These are phyloP conservation scores for Thielaviopsis musarum DNA, from an alignment of 2,329 filamentous ascomycete genomes.

Conservation along the genomic window DNA sequence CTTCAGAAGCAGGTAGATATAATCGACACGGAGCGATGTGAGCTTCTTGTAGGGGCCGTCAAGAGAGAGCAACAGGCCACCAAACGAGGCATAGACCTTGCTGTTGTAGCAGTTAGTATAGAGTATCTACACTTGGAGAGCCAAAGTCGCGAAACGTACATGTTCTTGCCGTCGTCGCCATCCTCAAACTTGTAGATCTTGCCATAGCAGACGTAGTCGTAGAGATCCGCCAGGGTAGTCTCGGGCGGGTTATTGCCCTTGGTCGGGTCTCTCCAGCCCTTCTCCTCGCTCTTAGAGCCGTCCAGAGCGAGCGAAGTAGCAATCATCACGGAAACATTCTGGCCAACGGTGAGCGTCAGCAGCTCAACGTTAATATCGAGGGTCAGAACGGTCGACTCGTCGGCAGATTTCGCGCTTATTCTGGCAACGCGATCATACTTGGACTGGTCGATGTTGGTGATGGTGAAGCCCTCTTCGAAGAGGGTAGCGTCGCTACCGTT, in stretches of 20 bases:
- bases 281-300: slow-evolving; percentile 59
- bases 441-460: slow-evolving; percentile 60
- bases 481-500: slow-evolving; percentile 73
- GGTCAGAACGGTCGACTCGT: slow-evolving; percentile 58
- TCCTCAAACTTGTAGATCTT: slow-evolving; percentile 85
- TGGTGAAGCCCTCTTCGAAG: slow-evolving; percentile 80
- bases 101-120: slow-evolving; percentile 27
- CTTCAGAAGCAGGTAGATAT: slow-evolving; percentile 86
- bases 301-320: slow-evolving; percentile 77
- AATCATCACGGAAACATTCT: slow-evolving; percentile 64
- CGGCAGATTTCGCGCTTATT: slow-evolving; percentile 58
- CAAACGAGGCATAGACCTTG: slow-evolving; percentile 88
- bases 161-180: slow-evolving; percentile 58
- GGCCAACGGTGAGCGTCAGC: slow-evolving; percentile 34
- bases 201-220: slow-evolving; percentile 75
- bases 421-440: slow-evolving; percentile 95
- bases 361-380: slow-evolving; percentile 93
- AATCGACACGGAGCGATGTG: slow-evolving; percentile 77
- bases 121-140: background rate
- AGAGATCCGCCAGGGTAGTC: slow-evolving; percentile 56
- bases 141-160: slow-evolving; percentile 41
- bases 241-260: slow-evolving; percentile 35
- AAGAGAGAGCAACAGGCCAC: slow-evolving; percentile 75
- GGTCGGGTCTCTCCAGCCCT: slow-evolving; percentile 64
- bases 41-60: slow-evolving; percentile 95